Conservation (phyloP, 2,329 filamentous ascomycete genomes). For the Dendryphion nanum region DNA sequence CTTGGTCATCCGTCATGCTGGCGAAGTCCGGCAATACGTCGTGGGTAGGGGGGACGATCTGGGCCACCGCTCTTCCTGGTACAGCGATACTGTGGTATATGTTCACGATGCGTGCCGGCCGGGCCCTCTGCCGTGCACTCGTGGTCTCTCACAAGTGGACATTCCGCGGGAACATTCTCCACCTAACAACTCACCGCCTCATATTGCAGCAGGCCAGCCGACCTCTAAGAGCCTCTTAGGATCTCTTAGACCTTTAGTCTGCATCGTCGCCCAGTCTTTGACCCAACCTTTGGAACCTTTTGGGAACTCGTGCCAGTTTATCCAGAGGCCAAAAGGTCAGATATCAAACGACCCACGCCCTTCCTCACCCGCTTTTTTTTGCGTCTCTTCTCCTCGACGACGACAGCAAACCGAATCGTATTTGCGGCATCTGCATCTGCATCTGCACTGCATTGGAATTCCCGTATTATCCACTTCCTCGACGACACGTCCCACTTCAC, state of each 20-base stretch:
- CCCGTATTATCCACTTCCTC: neutral
- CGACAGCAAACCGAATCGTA: neutral
- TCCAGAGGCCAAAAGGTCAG: neutral
- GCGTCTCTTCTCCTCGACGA: neutral
- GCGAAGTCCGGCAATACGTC: constrained; percentile 40
- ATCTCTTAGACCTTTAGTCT: too few relatives aligned
- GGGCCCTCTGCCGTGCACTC: neutral
- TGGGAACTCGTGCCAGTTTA: too few relatives aligned
- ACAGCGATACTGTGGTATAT: too few relatives aligned
- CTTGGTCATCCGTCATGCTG: constrained; percentile 4
- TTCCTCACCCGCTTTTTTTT: too few relatives aligned
- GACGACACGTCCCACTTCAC: neutral
- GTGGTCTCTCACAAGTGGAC: neutral
- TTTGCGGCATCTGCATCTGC: neutral
- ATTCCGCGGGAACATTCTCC: neutral
- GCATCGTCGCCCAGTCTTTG: too few relatives aligned
- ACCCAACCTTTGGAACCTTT: too few relatives aligned
- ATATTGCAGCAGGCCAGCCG: neutral
- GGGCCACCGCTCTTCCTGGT: too few relatives aligned
- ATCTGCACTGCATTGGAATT: neutral
- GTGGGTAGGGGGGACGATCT: neutral
- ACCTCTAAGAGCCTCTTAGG: too few relatives aligned
- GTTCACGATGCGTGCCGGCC: too few relatives aligned
- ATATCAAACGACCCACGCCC: neutral
- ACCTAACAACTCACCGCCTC: neutral